These are phyloP conservation scores for Calycina herbarum DNA, from an alignment of 2,329 filamentous ascomycete genomes.

Conservation along the genomic window DNA sequence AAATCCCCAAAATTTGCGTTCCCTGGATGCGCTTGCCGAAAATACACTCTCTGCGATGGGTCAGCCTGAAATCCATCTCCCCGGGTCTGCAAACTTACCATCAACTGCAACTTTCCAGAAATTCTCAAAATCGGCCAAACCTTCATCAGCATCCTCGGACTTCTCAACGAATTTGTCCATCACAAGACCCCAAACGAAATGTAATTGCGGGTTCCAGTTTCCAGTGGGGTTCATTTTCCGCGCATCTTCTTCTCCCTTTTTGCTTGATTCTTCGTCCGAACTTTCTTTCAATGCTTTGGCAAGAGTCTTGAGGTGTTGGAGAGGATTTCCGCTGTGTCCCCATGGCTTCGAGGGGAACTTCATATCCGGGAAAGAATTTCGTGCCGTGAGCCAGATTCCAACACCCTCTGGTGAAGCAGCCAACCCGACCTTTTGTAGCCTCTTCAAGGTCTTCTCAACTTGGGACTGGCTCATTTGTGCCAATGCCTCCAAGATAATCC, in stretches of 20 bases:
- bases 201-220: conserved; percentile 76
- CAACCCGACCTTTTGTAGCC: conserved; percentile 63
- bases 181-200: conserved; percentile 85
- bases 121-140: conserved; percentile 56
- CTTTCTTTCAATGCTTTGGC: conserved; percentile 79
- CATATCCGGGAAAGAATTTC: conserved; percentile 62
- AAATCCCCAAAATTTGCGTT: conserved; percentile 91
- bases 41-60: conserved; percentile 71
- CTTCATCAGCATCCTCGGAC: conserved; percentile 33
- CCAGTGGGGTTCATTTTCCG: conserved; percentile 53
- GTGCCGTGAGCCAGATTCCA: conserved; percentile 78
- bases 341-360: conserved; percentile 70
- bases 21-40: conserved; percentile 75
- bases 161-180: conserved; percentile 53
- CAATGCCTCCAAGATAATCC: conserved; percentile 73
- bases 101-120: conserved; percentile 90
- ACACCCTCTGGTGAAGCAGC: conserved; percentile 84
- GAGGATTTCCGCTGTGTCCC: conserved; percentile 66
- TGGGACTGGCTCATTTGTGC: conserved; percentile 57
- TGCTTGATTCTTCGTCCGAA: conserved; percentile 59
- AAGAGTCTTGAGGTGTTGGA: conserved; percentile 69
- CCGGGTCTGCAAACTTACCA: conserved; percentile 53
- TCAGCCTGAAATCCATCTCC: conserved; percentile 18
- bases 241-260: conserved; percentile 47
- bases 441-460: conserved; percentile 61